Evolutionary conservation across 177 flowering plant species (phyloP).

Genomic region (Vitis hybrid): DNA sequence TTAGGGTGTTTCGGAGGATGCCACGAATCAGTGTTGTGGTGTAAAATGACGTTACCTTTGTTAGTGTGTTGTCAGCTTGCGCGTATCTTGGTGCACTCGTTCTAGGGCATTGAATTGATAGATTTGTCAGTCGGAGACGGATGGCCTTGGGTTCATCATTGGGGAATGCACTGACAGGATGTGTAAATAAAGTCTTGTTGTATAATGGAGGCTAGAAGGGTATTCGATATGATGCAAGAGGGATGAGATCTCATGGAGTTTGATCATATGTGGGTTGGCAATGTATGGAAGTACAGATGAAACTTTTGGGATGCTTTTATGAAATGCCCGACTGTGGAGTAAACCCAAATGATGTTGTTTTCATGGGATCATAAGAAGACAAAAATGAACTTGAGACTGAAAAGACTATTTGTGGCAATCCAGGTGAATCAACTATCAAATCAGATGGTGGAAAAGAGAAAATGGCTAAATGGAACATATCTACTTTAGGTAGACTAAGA

Average conservation of each 20-base stretch:
- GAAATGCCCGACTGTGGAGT: not conserved
- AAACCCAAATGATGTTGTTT: conserved; percentile 1
- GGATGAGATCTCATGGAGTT: conserved; percentile 7
- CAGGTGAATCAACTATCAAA: not conserved
- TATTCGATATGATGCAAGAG: not conserved
- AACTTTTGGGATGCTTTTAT: conserved; percentile 6
- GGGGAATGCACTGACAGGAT: conserved; percentile 6
- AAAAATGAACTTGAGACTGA: conserved; percentile 3
- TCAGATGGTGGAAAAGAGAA: conserved; percentile 19
- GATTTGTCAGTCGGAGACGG: conserved; percentile 38
- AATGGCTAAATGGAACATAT: conserved; percentile 18
- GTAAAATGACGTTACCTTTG: conserved; percentile 12
- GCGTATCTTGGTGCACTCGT: conserved; percentile 17
- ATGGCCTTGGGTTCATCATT: conserved; percentile 35
- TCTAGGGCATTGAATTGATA: conserved; percentile 22
- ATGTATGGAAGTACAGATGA: not conserved
- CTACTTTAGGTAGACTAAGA: conserved; percentile 25
- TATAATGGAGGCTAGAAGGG: not conserved
- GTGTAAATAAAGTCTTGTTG: conserved; percentile 27
- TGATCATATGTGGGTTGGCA: conserved; percentile 11
- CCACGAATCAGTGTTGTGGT: conserved; percentile 25
- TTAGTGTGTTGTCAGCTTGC: conserved; percentile 22
- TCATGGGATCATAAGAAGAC: not conserved
- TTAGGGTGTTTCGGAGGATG: conserved; percentile 42
- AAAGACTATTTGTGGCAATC: not conserved